These are phyloP conservation scores for Heimioporus sp. DNA, from an alignment of 768 basidiomycete genomes.

Conservation along the genomic window DNA sequence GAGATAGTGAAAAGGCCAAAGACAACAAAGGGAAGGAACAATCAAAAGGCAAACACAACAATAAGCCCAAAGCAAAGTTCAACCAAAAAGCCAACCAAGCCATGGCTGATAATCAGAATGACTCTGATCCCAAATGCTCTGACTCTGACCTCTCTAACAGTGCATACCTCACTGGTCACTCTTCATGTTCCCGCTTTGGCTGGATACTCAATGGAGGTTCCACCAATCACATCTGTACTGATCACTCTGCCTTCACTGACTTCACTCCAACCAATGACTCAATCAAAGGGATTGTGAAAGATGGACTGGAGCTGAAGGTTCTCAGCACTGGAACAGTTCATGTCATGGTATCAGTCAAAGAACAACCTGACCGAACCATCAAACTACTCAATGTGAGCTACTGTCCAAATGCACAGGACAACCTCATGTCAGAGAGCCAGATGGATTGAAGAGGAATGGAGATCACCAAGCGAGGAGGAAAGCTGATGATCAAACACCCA, in stretches of 20 bases:
- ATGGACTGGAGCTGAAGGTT: constrained; percentile 2
- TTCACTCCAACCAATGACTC: background rate
- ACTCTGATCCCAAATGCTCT: too few relatives aligned
- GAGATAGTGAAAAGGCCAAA: too few relatives aligned
- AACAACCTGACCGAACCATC: background rate
- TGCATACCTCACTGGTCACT: too few relatives aligned
- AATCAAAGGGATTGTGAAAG: constrained; percentile 7
- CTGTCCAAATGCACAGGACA: constrained; percentile 2
- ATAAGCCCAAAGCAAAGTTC: too few relatives aligned
- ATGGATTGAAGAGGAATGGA: constrained; percentile 5
- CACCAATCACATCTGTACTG: background rate
- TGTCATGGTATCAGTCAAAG: background rate
- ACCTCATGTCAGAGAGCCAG: constrained; percentile 6
- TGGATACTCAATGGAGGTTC: constrained; percentile 8
- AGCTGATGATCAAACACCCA: background rate
- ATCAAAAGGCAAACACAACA: too few relatives aligned
- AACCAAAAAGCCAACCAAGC: too few relatives aligned
- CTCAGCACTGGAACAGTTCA: background rate
- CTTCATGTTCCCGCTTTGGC: background rate
- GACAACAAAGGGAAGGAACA: too few relatives aligned
- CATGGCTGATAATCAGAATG: too few relatives aligned
- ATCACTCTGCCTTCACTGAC: background rate
- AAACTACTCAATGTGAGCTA: constrained; percentile 8
- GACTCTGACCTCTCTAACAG: too few relatives aligned
- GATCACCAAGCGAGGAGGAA: background rate